Evolutionary conservation across 768 basidiomycete species (phyloP).

Genomic region (Phanerochaete sordida): DNA sequence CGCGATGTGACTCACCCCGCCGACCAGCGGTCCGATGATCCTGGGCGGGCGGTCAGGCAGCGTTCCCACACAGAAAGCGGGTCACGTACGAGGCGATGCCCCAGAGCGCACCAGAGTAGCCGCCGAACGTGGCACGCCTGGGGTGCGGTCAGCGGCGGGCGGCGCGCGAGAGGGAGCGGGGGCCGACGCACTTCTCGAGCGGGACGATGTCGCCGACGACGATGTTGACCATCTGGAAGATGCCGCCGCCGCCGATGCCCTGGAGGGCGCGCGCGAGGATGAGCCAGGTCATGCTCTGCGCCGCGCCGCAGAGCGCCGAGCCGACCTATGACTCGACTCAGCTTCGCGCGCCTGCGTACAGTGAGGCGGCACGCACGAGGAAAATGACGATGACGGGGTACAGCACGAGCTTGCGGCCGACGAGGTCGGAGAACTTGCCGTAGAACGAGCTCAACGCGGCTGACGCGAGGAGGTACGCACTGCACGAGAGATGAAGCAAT

Average conservation of each 20-base stretch:
- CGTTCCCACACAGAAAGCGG: not conserved
- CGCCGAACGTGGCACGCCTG: slow-evolving; percentile 38
- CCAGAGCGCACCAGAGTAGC: slow-evolving; percentile 36
- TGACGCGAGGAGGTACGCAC: slow-evolving; percentile 27
- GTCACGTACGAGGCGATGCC: slow-evolving; percentile 32
- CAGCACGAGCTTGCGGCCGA: slow-evolving; percentile 36
- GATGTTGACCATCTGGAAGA: slow-evolving; percentile 34
- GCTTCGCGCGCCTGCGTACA: not conserved
- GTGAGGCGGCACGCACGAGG: slow-evolving; percentile 19
- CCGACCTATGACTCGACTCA: slow-evolving; percentile 21
- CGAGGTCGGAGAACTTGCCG: slow-evolving; percentile 28
- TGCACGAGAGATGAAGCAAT: not conserved
- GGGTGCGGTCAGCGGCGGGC: not conserved
- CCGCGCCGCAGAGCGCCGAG: slow-evolving; percentile 41
- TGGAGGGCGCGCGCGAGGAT: slow-evolving; percentile 38
- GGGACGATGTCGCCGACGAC: slow-evolving; percentile 38
- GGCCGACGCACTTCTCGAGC: slow-evolving; percentile 27
- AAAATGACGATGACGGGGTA: slow-evolving; percentile 34
- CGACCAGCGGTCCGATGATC: slow-evolving; percentile 41
- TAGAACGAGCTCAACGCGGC: slow-evolving; percentile 26
- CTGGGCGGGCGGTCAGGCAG: slow-evolving; percentile 28
- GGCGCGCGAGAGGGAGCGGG: no score
- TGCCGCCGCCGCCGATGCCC: slow-evolving; percentile 40
- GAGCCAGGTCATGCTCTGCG: slow-evolving; percentile 41
- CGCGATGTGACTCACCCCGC: slow-evolving; percentile 24